Percentiles rank a stretch among this genome's conserved stretches.
Evolutionary conservation across 2,329 filamentous ascomycete genomes (phyloP).

Genomic region (Byssochlamys sp.): DNA sequence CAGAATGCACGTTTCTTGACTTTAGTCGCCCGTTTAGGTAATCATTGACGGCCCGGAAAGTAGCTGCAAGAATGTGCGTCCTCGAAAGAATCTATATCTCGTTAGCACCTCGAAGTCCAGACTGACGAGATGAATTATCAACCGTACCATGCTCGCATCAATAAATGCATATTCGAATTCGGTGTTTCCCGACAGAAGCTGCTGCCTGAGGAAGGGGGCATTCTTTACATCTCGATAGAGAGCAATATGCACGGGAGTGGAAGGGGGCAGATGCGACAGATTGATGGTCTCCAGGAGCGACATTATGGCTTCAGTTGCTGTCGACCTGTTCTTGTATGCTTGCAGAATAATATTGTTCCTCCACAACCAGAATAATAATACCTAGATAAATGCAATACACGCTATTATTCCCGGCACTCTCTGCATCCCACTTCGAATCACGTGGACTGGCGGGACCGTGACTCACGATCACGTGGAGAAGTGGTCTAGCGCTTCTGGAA

Average conservation of each 20-base stretch:
- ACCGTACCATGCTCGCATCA: slow-evolving; percentile 65
- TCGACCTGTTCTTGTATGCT: not conserved
- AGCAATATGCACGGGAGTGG: slow-evolving; percentile 60
- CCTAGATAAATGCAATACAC: not conserved
- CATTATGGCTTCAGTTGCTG: slow-evolving; percentile 12
- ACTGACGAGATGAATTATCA: not conserved
- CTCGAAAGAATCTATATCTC: slow-evolving; percentile 56
- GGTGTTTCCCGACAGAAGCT: slow-evolving; percentile 73
- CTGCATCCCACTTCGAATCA: not conserved
- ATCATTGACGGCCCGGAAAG: slow-evolving; percentile 66
- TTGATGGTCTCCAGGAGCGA: slow-evolving; percentile 52
- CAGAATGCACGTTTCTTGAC: slow-evolving; percentile 79
- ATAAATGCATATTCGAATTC: slow-evolving; percentile 91
- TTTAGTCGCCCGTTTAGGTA: slow-evolving; percentile 54
- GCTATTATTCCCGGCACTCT: not conserved
- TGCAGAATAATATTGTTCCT: not conserved
- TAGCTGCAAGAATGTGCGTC: slow-evolving; percentile 62
- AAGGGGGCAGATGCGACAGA: slow-evolving; percentile 65
- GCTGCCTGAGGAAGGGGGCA: slow-evolving; percentile 64
- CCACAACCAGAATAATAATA: not conserved
- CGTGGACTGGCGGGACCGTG: not conserved
- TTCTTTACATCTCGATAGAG: slow-evolving; percentile 72
- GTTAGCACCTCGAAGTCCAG: slow-evolving; percentile 1
- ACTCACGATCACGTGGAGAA: slow-evolving; percentile 11
- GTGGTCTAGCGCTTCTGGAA: slow-evolving; percentile 25